Evolutionary conservation across 140 eudicot genomes (phyloP), one percentile per base, ranked within the genome.

Genomic region (Bidens hawaiensis): DNA sequence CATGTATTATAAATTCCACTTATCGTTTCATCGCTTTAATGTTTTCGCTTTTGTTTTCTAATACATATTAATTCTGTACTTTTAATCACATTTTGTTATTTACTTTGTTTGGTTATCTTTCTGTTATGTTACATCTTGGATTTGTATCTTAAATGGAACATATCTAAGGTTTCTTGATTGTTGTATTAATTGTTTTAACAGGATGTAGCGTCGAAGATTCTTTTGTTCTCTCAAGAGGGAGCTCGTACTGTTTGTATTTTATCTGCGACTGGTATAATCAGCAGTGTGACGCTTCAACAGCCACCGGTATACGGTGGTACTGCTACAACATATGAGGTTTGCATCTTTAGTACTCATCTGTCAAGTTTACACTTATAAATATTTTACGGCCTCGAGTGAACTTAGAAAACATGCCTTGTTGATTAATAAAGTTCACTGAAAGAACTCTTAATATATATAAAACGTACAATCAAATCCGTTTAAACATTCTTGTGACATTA

Each of bases 191-290:
- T 11, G 41, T 26, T 16, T 47, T 51, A 40, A 68, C 80, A 90
- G 97, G 97, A 90, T 62, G 76, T 90, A 72, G 85, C 94, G 2
- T 67, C 88, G 8, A 90, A 81, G 64, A 78, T 90, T 10, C 46
- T 74, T 86, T 91, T 82, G 6, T 90, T 90, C 52, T 79, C 97
- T 2, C 90, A 82, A 68, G 84, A 90, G 82, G 97, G 97, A 46
- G 94, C 96, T 26, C 94, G 97, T 8, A 83, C 94, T 6, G 81
- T 90, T 51, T 90, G 97, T 77, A 78, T 90, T 64, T 78, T 90
- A 70, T 87, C 94, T 42, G 97, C 97, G 31, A 86, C 82, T 73
- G 97, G 97, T 58, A 75, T 86, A 58, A 68, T 90, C 65, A 67
- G 84, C 78, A 87, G 84, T 55, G 94, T 90, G 48, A 82, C 86